Evolutionary conservation across 768 basidiomycete genomes (phyloP).

Genomic region (Coprinellus aureogranulatus): DNA sequence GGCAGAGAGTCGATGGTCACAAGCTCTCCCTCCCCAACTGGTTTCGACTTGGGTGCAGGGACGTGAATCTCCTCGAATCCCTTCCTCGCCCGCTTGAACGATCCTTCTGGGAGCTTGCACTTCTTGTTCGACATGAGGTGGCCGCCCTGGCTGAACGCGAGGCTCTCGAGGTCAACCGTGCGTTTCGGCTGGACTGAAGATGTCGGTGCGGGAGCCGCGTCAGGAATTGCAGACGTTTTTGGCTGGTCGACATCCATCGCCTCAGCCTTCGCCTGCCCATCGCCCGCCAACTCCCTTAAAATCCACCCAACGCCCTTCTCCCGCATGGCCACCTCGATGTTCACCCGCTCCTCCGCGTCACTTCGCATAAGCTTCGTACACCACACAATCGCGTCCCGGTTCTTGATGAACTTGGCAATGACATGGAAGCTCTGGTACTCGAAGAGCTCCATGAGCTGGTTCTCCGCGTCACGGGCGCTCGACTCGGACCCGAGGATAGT

Average conservation of each 20-base stretch:
- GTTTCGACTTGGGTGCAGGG: conserved; percentile 83
- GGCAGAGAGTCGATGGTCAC: conserved; percentile 76
- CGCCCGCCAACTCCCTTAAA: conserved; percentile 80
- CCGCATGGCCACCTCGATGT: conserved; percentile 96
- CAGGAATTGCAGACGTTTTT: conserved; percentile 59
- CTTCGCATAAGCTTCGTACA: conserved; percentile 93
- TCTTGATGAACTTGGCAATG: conserved; percentile 87
- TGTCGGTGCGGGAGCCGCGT: conserved; percentile 84
- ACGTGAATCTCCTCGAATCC: conserved; percentile 98
- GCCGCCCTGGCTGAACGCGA: conserved; percentile 96
- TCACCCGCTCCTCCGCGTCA: conserved; percentile 83
- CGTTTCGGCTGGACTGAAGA: conserved; percentile 83
- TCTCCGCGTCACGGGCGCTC: conserved; percentile 15
- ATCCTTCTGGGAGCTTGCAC: conserved; percentile 94
- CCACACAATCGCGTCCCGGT: conserved; percentile 96
- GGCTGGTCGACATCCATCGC: conserved; percentile 79
- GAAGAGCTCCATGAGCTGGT: conserved; percentile 85
- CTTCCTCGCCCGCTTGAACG: conserved; percentile 94
- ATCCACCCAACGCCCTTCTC: conserved; percentile 98
- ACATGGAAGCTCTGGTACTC: conserved; percentile 91
- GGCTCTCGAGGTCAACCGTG: conserved; percentile 84
- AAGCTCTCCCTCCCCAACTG: conserved; percentile 58
- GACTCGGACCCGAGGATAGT: conserved; percentile 24
- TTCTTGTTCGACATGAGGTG: conserved; percentile 99
- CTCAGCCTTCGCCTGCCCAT: conserved; percentile 64